Base-by-base conservation (phyloP, 75 land plant species). In the Pinus taeda region DNA sequence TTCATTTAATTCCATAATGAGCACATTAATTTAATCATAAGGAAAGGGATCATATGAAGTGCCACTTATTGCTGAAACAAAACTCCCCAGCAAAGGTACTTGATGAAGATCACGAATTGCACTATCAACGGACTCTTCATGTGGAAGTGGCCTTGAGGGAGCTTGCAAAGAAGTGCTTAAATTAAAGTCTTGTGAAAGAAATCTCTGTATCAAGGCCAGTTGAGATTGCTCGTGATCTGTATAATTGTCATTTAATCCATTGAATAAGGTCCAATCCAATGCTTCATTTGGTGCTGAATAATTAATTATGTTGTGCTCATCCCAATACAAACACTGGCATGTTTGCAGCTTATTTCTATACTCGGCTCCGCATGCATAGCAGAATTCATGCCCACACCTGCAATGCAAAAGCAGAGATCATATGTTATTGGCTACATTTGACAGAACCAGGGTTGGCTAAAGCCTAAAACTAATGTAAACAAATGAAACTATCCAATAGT, bases 301-400 rank as follows among this genome's bases (percentile, higher is more conserved):
- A 73, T 73, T 73, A 53, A 73, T 73, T 24, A 73, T 75, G 75
- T 83, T 81, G 57, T 85, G 81, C 73, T 90, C 97, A 79, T 90
- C 91, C 91, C 91, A 89, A 33, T 88, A 86, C 56, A 85, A 83
- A 76, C 98, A 96, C 21, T 83, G 80, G 73, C 95, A 96, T 21
- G 93, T 81, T 77, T 88, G 93, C 30, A 76, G 79, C 26, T 92
- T 87, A 56, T 92, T 76, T 59, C 83, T 87, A 80, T 91, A 96
- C 60, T 90, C 93, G 3, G 86, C 88, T 66, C 92, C 99, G 71
- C 97, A 96, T 21, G 88, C 78, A 77, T 92, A 94, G 72, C 98
- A 96, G 83, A 96, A 93, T 84, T 96, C 93, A 76, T 87, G 83
- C 6, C 95, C 95, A 82, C 97, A 96, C 93, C 98, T 95, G 90